These are phyloP conservation scores for Eucalyptus marginata DNA, from an alignment of 345 rosid genomes.

Conservation along the genomic window DNA sequence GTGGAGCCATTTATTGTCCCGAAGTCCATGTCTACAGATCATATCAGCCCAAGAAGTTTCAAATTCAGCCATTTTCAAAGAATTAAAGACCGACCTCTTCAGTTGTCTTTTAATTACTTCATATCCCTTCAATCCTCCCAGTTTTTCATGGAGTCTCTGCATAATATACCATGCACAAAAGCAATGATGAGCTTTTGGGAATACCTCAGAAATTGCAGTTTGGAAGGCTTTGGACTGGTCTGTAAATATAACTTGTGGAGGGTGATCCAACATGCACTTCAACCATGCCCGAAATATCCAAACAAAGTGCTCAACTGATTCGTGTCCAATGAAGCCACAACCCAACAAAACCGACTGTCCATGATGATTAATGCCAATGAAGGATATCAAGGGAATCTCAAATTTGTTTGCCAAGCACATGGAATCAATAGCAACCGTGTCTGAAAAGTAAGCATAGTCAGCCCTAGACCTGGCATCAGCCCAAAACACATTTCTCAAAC, in stretches of 20 bases:
- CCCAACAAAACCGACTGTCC: conserved; percentile 37
- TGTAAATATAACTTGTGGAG: conserved; percentile 39
- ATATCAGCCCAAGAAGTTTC: conserved; percentile 32
- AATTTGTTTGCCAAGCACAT: conserved; percentile 35
- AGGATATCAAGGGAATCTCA: conserved; percentile 37
- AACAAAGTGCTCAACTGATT: conserved; percentile 26
- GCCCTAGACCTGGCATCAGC: conserved; percentile 38
- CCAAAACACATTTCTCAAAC: conserved; percentile 44
- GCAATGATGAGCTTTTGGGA: conserved; percentile 29
- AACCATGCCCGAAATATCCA: conserved; percentile 56
- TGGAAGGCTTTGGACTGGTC: conserved; percentile 37
- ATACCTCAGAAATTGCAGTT: conserved; percentile 34
- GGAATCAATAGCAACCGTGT: conserved; percentile 30
- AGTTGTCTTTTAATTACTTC: conserved; percentile 24
- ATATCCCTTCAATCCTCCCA: conserved; percentile 35
- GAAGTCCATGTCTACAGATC: conserved; percentile 28
- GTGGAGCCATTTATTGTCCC: conserved; percentile 37
- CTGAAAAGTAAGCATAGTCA: conserved; percentile 24
- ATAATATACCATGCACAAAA: conserved; percentile 26
- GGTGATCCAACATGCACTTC: conserved; percentile 25
- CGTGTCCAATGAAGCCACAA: conserved; percentile 40
- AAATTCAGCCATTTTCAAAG: conserved; percentile 32
- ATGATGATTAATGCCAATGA: conserved; percentile 47
- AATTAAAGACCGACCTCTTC: conserved; percentile 29
- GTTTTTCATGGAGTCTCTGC: conserved; percentile 41